These are phyloP conservation scores for Amborella trichopoda DNA, from an alignment of 164 flowering plant genomes.

Conservation along the genomic window DNA sequence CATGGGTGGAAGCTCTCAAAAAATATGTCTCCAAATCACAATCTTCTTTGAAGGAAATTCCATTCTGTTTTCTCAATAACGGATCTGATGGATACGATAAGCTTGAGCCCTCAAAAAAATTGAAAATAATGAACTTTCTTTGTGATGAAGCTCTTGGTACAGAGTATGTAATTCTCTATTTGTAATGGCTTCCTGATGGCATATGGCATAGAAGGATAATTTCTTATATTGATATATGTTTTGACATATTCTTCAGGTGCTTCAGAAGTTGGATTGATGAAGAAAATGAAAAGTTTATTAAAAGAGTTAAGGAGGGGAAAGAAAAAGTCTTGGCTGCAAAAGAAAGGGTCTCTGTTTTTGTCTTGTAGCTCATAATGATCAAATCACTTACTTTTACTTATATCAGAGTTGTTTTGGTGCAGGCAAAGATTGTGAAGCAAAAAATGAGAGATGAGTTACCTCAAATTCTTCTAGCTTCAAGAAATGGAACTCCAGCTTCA, in stretches of 20 bases:
- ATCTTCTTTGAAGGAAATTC: constrained; percentile 20
- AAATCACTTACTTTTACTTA: background rate
- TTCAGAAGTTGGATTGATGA: constrained; percentile 62
- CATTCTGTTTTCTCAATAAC: constrained; percentile 17
- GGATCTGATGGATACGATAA: constrained; percentile 30
- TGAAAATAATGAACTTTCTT: constrained; percentile 49
- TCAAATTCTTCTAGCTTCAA: constrained; percentile 27
- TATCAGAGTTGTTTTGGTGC: background rate
- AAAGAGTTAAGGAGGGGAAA: constrained; percentile 41
- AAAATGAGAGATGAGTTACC: constrained; percentile 52
- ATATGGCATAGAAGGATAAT: too few relatives aligned
- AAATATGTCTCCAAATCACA: constrained; percentile 37
- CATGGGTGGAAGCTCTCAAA: constrained; percentile 53
- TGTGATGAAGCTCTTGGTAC: constrained; percentile 79
- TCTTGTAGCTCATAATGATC: background rate
- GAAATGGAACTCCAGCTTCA: constrained; percentile 39
- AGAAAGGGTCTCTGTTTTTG: constrained; percentile 34
- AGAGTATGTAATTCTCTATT: constrained; percentile 29
- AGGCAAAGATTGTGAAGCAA: constrained; percentile 47
- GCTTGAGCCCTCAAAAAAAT: constrained; percentile 44
- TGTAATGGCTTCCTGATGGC: background rate
- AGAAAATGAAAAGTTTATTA: constrained; percentile 26
- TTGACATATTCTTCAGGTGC: constrained; percentile 27
- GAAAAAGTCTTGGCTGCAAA: constrained; percentile 44
- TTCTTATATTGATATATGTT: too few relatives aligned